Percentiles rank a stretch among this genome's conserved stretches.
Conservation (phyloP, 1,284 basidiomycete species). For the Polyporus tsugae region DNA sequence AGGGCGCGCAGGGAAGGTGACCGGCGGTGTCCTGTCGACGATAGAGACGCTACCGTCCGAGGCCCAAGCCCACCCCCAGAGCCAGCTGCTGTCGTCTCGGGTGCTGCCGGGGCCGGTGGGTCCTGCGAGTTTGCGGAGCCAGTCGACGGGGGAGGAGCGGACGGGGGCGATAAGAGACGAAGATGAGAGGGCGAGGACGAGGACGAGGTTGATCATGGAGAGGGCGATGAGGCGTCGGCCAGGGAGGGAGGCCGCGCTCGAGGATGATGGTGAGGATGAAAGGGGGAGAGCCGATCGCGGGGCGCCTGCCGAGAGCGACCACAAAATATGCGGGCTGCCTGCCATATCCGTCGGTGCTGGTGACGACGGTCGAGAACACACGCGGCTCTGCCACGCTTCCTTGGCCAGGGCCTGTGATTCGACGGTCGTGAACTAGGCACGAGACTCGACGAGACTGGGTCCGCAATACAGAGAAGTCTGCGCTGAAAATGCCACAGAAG, state of each 20-base stretch:
- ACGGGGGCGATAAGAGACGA: slow-evolving; percentile 23
- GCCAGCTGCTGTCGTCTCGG: slow-evolving; percentile 46
- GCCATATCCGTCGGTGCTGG: slow-evolving; percentile 21
- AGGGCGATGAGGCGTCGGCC: slow-evolving; percentile 11
- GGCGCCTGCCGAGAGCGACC: slow-evolving; percentile 8
- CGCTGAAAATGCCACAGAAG: neutral
- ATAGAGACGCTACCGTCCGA: slow-evolving; percentile 82
- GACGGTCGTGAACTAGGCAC: neutral
- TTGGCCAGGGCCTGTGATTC: neutral
- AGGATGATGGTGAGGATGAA: neutral
- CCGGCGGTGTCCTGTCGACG: slow-evolving; percentile 72
- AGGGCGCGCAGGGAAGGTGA: slow-evolving; percentile 69
- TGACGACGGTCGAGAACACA: slow-evolving; percentile 4
- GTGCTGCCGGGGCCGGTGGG: slow-evolving; percentile 28
- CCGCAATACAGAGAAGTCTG: neutral
- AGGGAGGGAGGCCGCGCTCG: neutral
- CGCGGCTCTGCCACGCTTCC: slow-evolving; percentile 11
- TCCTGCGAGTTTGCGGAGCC: slow-evolving; percentile 38
- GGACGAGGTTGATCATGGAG: slow-evolving; percentile 34
- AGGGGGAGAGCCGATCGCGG: neutral
- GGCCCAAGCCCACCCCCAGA: slow-evolving; percentile 66
- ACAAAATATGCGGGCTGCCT: slow-evolving; percentile 25
- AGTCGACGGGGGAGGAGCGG: slow-evolving; percentile 36
- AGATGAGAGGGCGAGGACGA: slow-evolving; percentile 31
- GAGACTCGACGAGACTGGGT: neutral